Percentiles rank a stretch among this genome's conserved stretches.
phyloP scores from a whole-genome alignment of 345 rosid genomes.

The Citrus unshiu region DNA sequence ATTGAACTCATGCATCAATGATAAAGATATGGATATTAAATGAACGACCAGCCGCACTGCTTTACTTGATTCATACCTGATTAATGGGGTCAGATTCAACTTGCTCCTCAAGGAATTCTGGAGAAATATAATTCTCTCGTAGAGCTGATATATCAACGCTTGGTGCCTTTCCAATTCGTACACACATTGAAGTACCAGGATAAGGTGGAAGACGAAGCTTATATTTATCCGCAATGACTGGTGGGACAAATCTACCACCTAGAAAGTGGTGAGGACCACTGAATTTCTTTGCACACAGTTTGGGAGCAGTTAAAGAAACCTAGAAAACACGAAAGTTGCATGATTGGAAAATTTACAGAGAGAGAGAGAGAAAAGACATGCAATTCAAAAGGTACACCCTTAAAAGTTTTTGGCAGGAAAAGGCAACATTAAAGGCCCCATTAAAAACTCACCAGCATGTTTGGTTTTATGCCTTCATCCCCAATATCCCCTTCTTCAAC shows the following conservation, averaged over 20 bases:
- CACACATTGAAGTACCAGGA: slow-evolving; percentile 92
- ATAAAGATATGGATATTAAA: background rate
- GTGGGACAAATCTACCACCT: slow-evolving; percentile 96
- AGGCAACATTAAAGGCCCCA: slow-evolving; percentile 13
- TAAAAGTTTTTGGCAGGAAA: background rate
- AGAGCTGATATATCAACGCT: slow-evolving; percentile 80
- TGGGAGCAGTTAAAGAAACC: slow-evolving; percentile 99
- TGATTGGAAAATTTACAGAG: background rate
- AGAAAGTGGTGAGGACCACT: slow-evolving; percentile 84
- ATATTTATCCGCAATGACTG: slow-evolving; percentile 58
- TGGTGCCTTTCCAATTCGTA: slow-evolving; percentile 78
- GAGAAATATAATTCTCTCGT: slow-evolving; percentile 85
- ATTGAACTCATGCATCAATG: slow-evolving; percentile 2
- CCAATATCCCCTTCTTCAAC: slow-evolving; percentile 82
- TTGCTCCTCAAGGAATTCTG: slow-evolving; percentile 72
- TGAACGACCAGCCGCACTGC: background rate
- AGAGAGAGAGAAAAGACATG: too few species aligned
- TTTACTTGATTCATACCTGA: slow-evolving; percentile 51
- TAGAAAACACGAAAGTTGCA: slow-evolving; percentile 26
- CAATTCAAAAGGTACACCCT: background rate
- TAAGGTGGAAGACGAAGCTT: slow-evolving; percentile 82
- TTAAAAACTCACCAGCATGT: slow-evolving; percentile 71
- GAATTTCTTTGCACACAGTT: slow-evolving; percentile 79
- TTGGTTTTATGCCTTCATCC: slow-evolving; percentile 80
- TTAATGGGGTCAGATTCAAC: slow-evolving; percentile 65